phyloP scores from a whole-genome alignment of 345 rosid genomes.

The Salix suchowensis region DNA sequence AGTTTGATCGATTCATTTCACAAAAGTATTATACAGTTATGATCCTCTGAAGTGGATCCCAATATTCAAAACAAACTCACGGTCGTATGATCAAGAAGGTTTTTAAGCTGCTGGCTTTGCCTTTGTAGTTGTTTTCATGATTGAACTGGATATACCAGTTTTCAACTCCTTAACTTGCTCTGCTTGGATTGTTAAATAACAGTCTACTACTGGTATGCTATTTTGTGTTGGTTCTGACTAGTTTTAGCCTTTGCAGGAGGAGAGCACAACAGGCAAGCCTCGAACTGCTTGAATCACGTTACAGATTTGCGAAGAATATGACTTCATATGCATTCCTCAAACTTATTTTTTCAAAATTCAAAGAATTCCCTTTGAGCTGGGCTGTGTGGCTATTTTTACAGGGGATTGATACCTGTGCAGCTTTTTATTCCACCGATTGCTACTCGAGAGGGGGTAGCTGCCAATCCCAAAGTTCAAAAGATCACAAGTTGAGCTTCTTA shows the following conservation, averaged over 20 bases:
- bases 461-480: constrained; percentile 9
- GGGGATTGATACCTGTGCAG: constrained; percentile 28
- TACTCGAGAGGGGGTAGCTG: constrained; percentile 1
- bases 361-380: constrained; percentile 10
- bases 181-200: background rate
- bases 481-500: background rate
- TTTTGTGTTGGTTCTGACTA: background rate
- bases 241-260: constrained; percentile 36
- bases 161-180: background rate
- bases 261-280: constrained; percentile 23
- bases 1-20: background rate
- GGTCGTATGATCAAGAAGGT: background rate
- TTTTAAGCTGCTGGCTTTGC: background rate
- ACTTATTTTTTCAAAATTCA: constrained; percentile 1
- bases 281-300: constrained; percentile 23
- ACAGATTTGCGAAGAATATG: background rate
- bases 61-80: background rate
- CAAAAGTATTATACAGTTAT: background rate
- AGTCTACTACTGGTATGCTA: background rate
- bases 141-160: background rate
- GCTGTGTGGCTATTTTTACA: constrained; percentile 2
- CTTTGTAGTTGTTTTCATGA: background rate
- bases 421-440: constrained; percentile 10
- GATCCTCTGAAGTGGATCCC: background rate
- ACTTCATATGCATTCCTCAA: background rate